Conservation (phyloP, 768 basidiomycete genomes). For the Lactarius hengduanensis region DNA sequence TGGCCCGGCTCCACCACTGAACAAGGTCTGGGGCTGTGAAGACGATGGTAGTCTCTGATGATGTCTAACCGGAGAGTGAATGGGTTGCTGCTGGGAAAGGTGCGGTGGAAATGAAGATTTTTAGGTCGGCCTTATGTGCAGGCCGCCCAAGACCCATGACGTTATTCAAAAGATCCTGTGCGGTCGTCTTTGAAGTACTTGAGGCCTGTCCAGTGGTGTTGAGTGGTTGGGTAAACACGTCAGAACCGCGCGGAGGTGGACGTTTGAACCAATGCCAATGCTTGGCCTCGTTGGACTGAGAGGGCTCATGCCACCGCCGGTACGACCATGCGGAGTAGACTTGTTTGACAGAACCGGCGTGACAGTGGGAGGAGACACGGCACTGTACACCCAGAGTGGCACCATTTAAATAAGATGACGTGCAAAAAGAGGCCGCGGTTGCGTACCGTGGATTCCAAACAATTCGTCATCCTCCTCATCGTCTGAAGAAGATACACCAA, state of each 20-base stretch:
- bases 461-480: constrained; percentile 70
- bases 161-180: constrained; percentile 63
- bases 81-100: constrained; percentile 17
- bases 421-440: background rate
- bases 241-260: constrained; percentile 36
- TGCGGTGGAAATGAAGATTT: constrained; percentile 21
- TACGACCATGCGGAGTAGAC: constrained; percentile 15
- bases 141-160: constrained; percentile 43
- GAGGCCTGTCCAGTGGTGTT: constrained; percentile 22
- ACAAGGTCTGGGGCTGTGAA: constrained; percentile 47
- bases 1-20: constrained; percentile 44
- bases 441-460: constrained; percentile 69
- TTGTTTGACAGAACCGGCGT: constrained; percentile 19
- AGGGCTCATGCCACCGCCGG: constrained; percentile 19
- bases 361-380: constrained; percentile 17
- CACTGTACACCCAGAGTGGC: background rate
- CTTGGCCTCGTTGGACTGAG: constrained; percentile 18
- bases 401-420: background rate
- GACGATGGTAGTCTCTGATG: constrained; percentile 33
- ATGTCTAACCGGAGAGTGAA: constrained; percentile 21
- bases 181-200: constrained; percentile 46
- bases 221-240: constrained; percentile 30
- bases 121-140: constrained; percentile 27
- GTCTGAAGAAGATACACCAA: constrained; percentile 46
- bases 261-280: constrained; percentile 27